Percentiles rank a stretch among this genome's conserved stretches.
phyloP scores from a whole-genome alignment of 164 flowering plant genomes.

The Berberis thunbergii region DNA sequence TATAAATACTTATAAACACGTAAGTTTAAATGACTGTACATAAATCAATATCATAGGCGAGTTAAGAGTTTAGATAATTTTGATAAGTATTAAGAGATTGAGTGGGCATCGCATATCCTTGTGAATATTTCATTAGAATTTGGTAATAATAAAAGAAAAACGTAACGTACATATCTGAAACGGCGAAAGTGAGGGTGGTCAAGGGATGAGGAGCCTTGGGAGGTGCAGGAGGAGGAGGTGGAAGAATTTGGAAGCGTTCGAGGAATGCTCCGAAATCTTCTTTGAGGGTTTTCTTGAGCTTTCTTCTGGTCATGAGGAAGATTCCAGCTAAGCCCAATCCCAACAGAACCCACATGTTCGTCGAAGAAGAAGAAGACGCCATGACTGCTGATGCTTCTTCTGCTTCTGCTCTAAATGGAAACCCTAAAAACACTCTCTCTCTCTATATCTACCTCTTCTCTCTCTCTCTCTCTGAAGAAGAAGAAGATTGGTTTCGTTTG shows the following conservation, averaged over 20 bases:
- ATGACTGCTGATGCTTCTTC: slow-evolving; percentile 12
- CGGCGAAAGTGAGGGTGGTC: slow-evolving; percentile 78
- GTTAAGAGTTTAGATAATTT: too few species aligned
- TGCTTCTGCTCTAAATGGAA: too few species aligned
- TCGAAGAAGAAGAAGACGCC: slow-evolving; percentile 31
- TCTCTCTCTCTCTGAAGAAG: too few species aligned
- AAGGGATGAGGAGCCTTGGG: slow-evolving; percentile 97
- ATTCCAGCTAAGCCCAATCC: slow-evolving; percentile 91
- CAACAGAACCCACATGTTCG: slow-evolving; percentile 75
- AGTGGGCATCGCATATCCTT: too few species aligned
- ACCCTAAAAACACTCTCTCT: too few species aligned
- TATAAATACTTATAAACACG: too few species aligned
- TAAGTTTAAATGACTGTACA: too few species aligned
- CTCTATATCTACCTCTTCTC: too few species aligned
- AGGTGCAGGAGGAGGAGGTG: slow-evolving; percentile 97
- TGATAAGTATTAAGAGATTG: too few species aligned
- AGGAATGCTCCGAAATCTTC: slow-evolving; percentile 92
- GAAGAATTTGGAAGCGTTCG: slow-evolving; percentile 55
- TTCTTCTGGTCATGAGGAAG: slow-evolving; percentile 49
- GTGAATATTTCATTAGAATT: too few species aligned
- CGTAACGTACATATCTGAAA: slow-evolving; percentile 62
- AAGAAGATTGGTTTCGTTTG: too few species aligned
- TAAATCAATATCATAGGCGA: too few species aligned
- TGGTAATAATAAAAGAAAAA: neutral
- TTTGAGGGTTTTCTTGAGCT: slow-evolving; percentile 48